Conservation (phyloP, 164 flowering plant genomes). For the Tetracentron sinense region DNA sequence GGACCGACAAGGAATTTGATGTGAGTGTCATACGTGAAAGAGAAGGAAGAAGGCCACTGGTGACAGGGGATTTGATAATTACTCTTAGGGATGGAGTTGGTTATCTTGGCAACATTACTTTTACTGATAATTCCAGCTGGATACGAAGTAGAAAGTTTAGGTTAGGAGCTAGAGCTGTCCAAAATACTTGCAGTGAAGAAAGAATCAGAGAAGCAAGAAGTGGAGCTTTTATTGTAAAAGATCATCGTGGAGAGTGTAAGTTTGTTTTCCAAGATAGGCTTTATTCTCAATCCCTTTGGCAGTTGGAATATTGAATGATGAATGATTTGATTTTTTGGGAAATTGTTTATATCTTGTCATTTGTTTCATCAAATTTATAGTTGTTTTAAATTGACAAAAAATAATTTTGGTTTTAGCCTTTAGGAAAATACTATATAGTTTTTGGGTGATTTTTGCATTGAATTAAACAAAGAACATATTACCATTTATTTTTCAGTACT, state of each 20-base stretch:
- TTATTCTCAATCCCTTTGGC: background rate
- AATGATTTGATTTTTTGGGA: conserved; percentile 23
- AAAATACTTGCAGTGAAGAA: conserved; percentile 17
- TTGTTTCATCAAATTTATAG: background rate
- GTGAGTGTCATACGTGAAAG: conserved; percentile 36
- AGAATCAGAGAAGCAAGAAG: conserved; percentile 50
- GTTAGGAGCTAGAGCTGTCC: conserved; percentile 41
- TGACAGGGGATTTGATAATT: conserved; percentile 37
- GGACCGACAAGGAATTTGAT: conserved; percentile 39
- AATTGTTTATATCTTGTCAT: background rate
- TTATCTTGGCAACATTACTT: conserved; percentile 25
- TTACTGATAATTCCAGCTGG: conserved; percentile 76
- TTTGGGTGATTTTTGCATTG: too few relatives aligned
- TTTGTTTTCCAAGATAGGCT: conserved; percentile 1
- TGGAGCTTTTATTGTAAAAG: conserved; percentile 57
- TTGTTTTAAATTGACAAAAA: too few relatives aligned
- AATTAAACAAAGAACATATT: too few relatives aligned
- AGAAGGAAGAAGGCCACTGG: conserved; percentile 54
- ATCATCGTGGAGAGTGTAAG: conserved; percentile 68
- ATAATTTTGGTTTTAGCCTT: too few relatives aligned
- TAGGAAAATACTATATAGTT: too few relatives aligned
- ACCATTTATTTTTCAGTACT: too few relatives aligned
- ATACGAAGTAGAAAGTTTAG: conserved; percentile 41
- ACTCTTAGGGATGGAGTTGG: conserved; percentile 41
- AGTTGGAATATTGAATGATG: conserved; percentile 13